Evolutionary conservation across 139 green algal genomes (phyloP).

Genomic region (Picochlorum sp.): DNA sequence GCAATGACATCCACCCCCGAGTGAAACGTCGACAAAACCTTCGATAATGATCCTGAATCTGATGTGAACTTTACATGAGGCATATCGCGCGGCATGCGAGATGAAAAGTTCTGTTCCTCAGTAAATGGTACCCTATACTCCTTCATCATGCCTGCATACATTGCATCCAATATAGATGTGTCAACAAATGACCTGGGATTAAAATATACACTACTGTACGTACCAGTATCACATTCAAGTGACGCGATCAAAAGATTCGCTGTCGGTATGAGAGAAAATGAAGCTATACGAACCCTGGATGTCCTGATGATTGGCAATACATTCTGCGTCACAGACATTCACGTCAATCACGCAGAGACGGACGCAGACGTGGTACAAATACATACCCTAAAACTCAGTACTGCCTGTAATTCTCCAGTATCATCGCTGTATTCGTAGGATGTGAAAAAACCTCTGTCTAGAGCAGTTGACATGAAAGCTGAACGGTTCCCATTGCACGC

Average conservation of each 20-base stretch:
- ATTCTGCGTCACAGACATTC: background rate
- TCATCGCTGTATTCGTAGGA: background rate
- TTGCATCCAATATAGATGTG: background rate
- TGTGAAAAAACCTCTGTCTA: background rate
- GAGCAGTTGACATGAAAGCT: background rate
- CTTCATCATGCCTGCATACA: constrained; percentile 55
- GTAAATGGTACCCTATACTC: constrained; percentile 7
- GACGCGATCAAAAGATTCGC: background rate
- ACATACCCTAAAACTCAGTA: background rate
- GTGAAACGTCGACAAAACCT: constrained; percentile 64
- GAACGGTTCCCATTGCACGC: background rate
- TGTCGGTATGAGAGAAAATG: constrained; percentile 6
- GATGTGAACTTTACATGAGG: constrained; percentile 48
- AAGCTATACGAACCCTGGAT: background rate
- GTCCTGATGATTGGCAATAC: background rate
- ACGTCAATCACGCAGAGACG: background rate
- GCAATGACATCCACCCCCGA: constrained; percentile 55
- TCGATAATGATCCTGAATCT: constrained; percentile 33
- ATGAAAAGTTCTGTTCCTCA: background rate
- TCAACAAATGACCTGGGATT: background rate
- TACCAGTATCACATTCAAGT: background rate
- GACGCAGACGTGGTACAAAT: background rate
- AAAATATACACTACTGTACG: background rate
- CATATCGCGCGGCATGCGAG: constrained; percentile 32
- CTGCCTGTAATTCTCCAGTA: background rate